Conservation (phyloP, 2,329 filamentous ascomycete species). For the Calonectria ilicicola region DNA sequence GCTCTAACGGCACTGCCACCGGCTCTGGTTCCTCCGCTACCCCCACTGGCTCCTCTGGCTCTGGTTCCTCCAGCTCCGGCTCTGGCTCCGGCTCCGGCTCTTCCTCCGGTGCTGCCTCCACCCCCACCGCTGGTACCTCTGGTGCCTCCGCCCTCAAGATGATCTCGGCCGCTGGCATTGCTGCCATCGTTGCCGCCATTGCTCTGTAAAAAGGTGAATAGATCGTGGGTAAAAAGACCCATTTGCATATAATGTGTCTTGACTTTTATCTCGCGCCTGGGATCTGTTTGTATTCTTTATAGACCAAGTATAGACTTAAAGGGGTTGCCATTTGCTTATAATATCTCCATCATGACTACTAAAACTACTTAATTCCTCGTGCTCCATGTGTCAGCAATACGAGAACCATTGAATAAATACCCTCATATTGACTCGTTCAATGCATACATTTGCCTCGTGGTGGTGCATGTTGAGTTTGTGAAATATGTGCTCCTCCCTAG, state of each 20-base stretch:
- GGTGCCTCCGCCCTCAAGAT: constrained; percentile 33
- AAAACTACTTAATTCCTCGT: constrained; percentile 1
- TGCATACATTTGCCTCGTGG: not conserved
- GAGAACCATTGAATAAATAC: not conserved
- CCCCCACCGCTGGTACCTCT: constrained; percentile 27
- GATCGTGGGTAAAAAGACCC: constrained; percentile 39
- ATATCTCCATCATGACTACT: constrained; percentile 9
- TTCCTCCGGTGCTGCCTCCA: constrained; percentile 19
- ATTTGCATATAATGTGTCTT: constrained; percentile 40
- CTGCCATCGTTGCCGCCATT: constrained; percentile 37
- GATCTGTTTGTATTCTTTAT: constrained; percentile 45
- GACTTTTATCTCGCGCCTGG: constrained; percentile 36
- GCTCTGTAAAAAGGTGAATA: constrained; percentile 41
- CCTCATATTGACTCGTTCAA: not conserved
- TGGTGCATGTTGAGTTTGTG: not conserved
- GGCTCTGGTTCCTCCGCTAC: constrained; percentile 17
- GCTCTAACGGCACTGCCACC: constrained; percentile 22
- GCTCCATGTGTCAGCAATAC: not conserved
- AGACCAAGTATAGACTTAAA: constrained; percentile 44
- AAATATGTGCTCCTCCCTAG: not conserved
- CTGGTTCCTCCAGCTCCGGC: constrained; percentile 14
- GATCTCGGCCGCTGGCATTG: constrained; percentile 33
- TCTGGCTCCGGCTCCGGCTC: constrained; percentile 16
- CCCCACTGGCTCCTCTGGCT: constrained; percentile 17
- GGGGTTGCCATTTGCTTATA: constrained; percentile 35